Evolutionary conservation across 2,329 filamentous ascomycete species (phyloP).

Genomic region (Chrysosporium queenslandicum): DNA sequence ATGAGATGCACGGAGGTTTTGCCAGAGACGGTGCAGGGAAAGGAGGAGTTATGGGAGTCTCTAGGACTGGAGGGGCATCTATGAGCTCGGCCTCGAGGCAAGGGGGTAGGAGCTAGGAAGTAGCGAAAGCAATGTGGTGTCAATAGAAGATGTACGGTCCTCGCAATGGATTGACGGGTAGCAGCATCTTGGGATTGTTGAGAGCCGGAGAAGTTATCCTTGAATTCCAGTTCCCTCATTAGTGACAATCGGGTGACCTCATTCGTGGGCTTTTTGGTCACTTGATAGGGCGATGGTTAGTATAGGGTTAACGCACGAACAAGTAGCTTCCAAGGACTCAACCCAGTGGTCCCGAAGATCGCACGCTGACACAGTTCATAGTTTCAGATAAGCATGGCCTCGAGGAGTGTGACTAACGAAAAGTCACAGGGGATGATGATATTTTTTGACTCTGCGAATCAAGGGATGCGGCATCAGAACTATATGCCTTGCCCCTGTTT

Average conservation of each 20-base stretch:
- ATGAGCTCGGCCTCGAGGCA: neutral
- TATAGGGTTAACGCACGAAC: too few relatives aligned
- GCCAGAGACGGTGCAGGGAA: conserved; percentile 37
- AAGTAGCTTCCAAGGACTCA: neutral
- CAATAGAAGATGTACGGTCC: too few relatives aligned
- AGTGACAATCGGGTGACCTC: too few relatives aligned
- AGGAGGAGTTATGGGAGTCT: conserved; percentile 43
- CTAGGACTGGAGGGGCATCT: conserved; percentile 30
- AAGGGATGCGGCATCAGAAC: neutral
- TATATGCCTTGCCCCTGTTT: conserved; percentile 2
- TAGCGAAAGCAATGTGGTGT: too few relatives aligned
- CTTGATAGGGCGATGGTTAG: too few relatives aligned
- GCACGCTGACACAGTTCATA: neutral
- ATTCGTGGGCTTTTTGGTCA: too few relatives aligned
- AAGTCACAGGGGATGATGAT: neutral
- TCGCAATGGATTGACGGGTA: too few relatives aligned
- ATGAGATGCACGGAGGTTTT: conserved; percentile 39
- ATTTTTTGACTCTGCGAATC: neutral
- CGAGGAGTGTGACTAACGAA: neutral
- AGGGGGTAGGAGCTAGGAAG: neutral
- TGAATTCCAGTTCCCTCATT: too few relatives aligned
- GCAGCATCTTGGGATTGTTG: too few relatives aligned
- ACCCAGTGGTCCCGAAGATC: neutral
- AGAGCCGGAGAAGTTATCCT: too few relatives aligned
- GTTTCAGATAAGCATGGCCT: neutral